phyloP scores from a whole-genome alignment of 805 yeast species.

The Ogataea polymorpha region DNA sequence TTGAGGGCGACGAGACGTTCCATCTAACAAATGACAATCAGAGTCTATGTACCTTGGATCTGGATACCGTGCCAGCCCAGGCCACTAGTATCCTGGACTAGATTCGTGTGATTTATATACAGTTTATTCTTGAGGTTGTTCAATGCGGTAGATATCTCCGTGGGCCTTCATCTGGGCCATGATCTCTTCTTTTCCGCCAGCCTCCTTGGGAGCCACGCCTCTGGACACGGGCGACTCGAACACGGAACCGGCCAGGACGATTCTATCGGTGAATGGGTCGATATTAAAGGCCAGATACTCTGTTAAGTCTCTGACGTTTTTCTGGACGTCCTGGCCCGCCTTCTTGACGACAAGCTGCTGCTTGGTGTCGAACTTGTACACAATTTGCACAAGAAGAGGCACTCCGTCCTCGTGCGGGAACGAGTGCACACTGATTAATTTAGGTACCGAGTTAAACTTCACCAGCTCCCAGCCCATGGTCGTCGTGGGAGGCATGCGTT shows the following conservation, averaged over 20 bases:
- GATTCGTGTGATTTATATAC: constrained; percentile 1
- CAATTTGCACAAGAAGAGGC: constrained; percentile 42
- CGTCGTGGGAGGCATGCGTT: constrained; percentile 53
- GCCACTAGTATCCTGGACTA: constrained; percentile 19
- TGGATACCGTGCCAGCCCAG: constrained; percentile 15
- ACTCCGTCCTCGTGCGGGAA: constrained; percentile 43
- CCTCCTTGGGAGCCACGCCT: constrained; percentile 27
- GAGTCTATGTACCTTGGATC: constrained; percentile 22
- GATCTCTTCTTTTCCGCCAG: constrained; percentile 29
- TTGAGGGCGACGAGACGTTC: constrained; percentile 12
- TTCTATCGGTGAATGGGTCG: constrained; percentile 56
- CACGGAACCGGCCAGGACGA: constrained; percentile 61
- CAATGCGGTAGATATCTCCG: constrained; percentile 38
- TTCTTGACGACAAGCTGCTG: constrained; percentile 54
- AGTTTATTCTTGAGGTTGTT: constrained; percentile 21
- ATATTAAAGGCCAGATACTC: constrained; percentile 63
- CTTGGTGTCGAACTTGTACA: constrained; percentile 59
- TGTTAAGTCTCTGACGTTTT: constrained; percentile 48
- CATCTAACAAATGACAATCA: constrained; percentile 14
- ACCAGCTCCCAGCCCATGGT: constrained; percentile 74
- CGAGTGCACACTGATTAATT: constrained; percentile 63
- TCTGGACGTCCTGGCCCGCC: constrained; percentile 40
- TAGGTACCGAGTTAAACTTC: constrained; percentile 68
- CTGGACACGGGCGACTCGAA: constrained; percentile 55
- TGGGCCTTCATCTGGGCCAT: constrained; percentile 31